A percentile compares a stretch with the other conserved stretches of the same genome.
Evolutionary conservation across 139 green algal species (phyloP).

Genomic region (Chlorella sorokiniana): DNA sequence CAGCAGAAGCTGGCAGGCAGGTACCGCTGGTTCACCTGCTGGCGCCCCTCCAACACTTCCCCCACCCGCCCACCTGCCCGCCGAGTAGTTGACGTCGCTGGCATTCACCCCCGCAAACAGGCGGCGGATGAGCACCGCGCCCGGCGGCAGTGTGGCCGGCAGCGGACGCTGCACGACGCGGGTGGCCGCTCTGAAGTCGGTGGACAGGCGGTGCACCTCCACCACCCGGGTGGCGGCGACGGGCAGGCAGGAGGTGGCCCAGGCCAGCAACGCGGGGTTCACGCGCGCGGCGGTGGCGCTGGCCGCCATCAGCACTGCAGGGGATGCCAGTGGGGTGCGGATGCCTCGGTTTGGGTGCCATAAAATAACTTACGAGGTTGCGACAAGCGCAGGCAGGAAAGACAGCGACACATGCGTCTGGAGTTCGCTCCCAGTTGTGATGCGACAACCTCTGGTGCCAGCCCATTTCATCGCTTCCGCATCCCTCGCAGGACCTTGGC

Average conservation of each 20-base stretch:
- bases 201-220: slow-evolving; percentile 50
- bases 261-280: slow-evolving; percentile 13
- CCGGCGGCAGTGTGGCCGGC: slow-evolving; percentile 30
- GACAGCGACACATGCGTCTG: no score
- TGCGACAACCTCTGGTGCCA: no score
- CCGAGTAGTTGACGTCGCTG: slow-evolving; percentile 84
- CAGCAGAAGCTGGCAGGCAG: no score
- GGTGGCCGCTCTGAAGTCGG: slow-evolving; percentile 67
- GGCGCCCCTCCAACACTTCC: neutral
- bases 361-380: neutral
- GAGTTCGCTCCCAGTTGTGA: no score
- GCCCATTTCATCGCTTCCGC: no score
- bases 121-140: slow-evolving; percentile 67
- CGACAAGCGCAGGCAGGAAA: neutral
- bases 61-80: slow-evolving; percentile 44
- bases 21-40: no score
- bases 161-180: slow-evolving; percentile 46
- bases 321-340: neutral
- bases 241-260: neutral
- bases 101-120: slow-evolving; percentile 80
- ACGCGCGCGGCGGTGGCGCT: neutral
- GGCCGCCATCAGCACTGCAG: slow-evolving; percentile 11
- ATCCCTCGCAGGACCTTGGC: no score
- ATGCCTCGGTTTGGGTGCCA: neutral
- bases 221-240: neutral